Conservation (phyloP, 805 yeast genomes). For the Candida silvatica region DNA sequence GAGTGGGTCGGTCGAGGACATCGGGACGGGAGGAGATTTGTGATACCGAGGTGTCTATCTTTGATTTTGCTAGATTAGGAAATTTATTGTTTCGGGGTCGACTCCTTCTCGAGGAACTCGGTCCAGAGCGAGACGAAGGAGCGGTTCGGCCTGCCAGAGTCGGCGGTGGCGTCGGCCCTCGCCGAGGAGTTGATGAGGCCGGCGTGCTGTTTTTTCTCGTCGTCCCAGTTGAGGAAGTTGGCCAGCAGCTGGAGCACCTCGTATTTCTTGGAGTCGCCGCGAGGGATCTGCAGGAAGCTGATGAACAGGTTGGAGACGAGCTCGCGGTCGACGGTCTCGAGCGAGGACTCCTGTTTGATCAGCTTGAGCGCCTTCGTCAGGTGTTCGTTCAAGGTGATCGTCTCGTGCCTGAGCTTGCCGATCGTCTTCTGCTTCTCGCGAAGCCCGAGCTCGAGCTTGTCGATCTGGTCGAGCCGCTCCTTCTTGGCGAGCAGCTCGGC, state of each 20-base stretch:
- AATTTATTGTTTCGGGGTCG: too few relatives aligned
- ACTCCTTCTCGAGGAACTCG: constrained; percentile 68
- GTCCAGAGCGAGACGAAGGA: constrained; percentile 71
- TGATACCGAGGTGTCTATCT: background rate
- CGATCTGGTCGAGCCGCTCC: constrained; percentile 16
- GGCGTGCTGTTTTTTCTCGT: constrained; percentile 64
- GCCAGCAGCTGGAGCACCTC: constrained; percentile 84
- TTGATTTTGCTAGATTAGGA: too few relatives aligned
- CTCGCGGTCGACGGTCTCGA: constrained; percentile 80
- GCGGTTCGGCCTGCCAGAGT: constrained; percentile 20
- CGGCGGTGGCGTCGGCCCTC: constrained; percentile 21
- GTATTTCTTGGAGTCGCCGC: constrained; percentile 91
- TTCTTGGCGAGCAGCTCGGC: constrained; percentile 9
- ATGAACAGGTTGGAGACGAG: constrained; percentile 78
- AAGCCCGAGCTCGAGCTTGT: constrained; percentile 41
- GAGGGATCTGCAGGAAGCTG: constrained; percentile 76
- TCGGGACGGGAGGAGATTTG: background rate
- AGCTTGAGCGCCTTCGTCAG: constrained; percentile 85
- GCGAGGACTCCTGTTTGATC: constrained; percentile 68
- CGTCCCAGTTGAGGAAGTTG: constrained; percentile 84
- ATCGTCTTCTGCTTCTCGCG: constrained; percentile 69
- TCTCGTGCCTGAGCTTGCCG: constrained; percentile 92
- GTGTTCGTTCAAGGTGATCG: constrained; percentile 89
- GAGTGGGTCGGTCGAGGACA: constrained; percentile 7
- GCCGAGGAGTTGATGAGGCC: constrained; percentile 45